Percentiles rank a stretch among this genome's conserved stretches.
Evolutionary conservation across 1,284 basidiomycete species (phyloP).

Genomic region (Meripilus lineatus): DNA sequence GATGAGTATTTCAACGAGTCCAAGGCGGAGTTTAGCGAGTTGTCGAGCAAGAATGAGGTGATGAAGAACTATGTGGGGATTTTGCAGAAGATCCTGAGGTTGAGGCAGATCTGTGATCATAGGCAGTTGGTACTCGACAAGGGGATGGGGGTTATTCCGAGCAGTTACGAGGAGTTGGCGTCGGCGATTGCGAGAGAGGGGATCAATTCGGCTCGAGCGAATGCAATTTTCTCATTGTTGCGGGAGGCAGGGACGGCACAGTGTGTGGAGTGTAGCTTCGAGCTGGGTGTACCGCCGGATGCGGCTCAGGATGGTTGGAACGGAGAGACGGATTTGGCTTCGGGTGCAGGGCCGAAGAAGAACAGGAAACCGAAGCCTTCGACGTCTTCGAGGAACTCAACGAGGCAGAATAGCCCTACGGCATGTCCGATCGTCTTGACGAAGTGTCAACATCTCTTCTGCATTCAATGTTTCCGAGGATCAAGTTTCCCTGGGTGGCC

Average conservation of each 20-base stretch:
- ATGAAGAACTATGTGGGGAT: constrained; percentile 99
- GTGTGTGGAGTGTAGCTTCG: constrained; percentile 82
- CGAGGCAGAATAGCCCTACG: constrained; percentile 64
- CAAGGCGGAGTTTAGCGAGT: constrained; percentile 85
- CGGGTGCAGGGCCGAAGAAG: constrained; percentile 47
- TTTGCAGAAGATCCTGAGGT: constrained; percentile 89
- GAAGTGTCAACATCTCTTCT: constrained; percentile 92
- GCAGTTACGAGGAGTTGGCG: constrained; percentile 70
- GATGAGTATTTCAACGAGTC: constrained; percentile 84
- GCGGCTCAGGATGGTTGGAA: constrained; percentile 47
- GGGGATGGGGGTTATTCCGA: constrained; percentile 34
- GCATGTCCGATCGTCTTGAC: constrained; percentile 69
- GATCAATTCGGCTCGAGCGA: constrained; percentile 71
- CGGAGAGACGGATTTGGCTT: constrained; percentile 35
- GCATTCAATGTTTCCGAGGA: constrained; percentile 74
- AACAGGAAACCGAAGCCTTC: constrained; percentile 55
- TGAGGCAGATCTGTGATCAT: constrained; percentile 98
- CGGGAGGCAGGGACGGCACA: constrained; percentile 84
- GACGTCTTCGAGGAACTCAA: constrained; percentile 53
- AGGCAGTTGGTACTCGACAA: constrained; percentile 87
- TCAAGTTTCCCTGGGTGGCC: constrained; percentile 80
- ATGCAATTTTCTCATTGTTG: constrained; percentile 75
- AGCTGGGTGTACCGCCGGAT: constrained; percentile 60
- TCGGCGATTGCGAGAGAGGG: constrained; percentile 77
- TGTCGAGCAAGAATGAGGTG: constrained; percentile 84